Evolutionary conservation across 1,139 yeast genomes (phyloP), one percentile per base, ranked within the genome.

Genomic region (Blastobotrys indianensis): DNA sequence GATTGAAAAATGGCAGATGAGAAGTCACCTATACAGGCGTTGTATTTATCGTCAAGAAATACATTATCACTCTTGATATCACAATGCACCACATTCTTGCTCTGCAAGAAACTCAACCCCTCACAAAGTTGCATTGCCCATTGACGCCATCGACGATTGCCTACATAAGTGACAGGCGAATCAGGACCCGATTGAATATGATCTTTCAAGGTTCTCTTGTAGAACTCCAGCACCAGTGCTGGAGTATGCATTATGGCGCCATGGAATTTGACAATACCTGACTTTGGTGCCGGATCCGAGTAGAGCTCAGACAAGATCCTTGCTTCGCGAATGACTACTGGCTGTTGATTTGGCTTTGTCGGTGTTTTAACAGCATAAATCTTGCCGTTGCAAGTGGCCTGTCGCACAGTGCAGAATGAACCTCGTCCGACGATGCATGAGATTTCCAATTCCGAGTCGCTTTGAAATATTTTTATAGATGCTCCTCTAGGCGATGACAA

Each of bases 1-100:
- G 4, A 4, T 7, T 20, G 25, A 7, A 20, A 20, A 7, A 20
- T 20, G 6, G 60, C 56, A 2, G 60, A 54, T 11, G 60, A 53
- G 33, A 56, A 57, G 41, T 56, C 60, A 10, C 52, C 59, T n/a
- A 54, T 42, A 30, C 39, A 38, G 5, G 52, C 52, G 32, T 47
- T 43, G 34, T 47, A 37, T 31, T 66, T 57, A 1, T 67, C 63
- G 59, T 82, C 86, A 32, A 92, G 68, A 41, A 90, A 69, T 33
- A 92, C 83, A 63, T 92, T 92, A 58, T 90, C 97, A 0, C 97
- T 97, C 61, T 92, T 90, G 61, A 4, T 87, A 62, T 85, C 95
- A 57, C 94, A 83, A 59, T 85, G 95, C 16, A 85, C 76, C 11
- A 85, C 73, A 11, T 70, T 67, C 37, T 69, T 61, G 0, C 66